Evolutionary conservation across 805 yeast species (phyloP), one percentile per base, ranked within the genome.

Genomic region (Spathaspora gorwiae): DNA sequence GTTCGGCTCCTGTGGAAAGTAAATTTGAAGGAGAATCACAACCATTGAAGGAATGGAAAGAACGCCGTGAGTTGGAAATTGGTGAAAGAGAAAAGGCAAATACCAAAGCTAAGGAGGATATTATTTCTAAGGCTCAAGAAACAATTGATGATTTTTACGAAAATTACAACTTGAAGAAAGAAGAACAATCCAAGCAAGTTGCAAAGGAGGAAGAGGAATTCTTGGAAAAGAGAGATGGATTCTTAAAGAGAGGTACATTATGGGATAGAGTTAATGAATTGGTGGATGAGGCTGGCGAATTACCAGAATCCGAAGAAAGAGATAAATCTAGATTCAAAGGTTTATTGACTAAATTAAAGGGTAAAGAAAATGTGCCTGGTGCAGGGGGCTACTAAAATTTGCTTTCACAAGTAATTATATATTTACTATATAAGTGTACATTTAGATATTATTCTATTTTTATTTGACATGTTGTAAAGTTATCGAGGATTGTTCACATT

Each of bases 91-190:
- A 92, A 59, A 83, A 77, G 54, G 80, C 79, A 51, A 83, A 85
- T 54, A 70, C 69, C 15, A 70, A 79, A 54, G 85, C 80, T 62
- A 79, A 84, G 59, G 71, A 71, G 29, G 88, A 82, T 48, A 75
- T 89, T 47, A 78, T 84, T 45, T 77, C 79, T 42, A 83, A 84
- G 50, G 98, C 98, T 8, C 79, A 80, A 58, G 81, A 82, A 61
- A 83, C 89, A 44, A 80, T 90, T 58, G 97, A 92, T 62, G 96
- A 87, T 52, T 92, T 92, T 65, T 92, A 92, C 65, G 96, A 88
- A 56, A 84, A 83, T 60, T 92, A 92, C 74, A 90, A 88, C 69
- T 73, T 76, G 60, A 90, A 90, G 71, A 85, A 82, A 65, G 92
- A 88, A 43, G 77, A 77, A 52, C 79, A 81, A 42, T 69, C 83